Evolutionary conservation across 495 filamentous ascomycete species (phyloP).

Genomic region (Cercophora samala): DNA sequence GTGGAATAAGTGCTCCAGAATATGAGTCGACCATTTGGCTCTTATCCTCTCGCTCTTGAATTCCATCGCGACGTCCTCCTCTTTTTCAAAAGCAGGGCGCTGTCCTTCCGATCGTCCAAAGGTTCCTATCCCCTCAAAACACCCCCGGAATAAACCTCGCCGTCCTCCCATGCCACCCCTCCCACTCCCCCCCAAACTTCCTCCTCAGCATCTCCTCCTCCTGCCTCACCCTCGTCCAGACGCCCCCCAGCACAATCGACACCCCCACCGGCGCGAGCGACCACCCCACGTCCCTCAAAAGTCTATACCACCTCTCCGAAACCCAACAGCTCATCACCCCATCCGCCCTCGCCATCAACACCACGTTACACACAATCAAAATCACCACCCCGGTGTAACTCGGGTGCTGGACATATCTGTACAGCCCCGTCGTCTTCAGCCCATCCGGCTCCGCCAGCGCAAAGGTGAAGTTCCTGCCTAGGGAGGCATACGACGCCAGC

Average conservation of each 20-base stretch:
- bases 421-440: conserved; percentile 44
- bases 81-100: too few species aligned
- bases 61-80: too few species aligned
- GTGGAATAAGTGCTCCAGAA: too few species aligned
- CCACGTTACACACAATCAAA: conserved; percentile 21
- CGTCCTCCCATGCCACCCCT: conserved; percentile 40
- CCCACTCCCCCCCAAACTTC: conserved; percentile 45
- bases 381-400: conserved; percentile 41
- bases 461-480: conserved; percentile 51
- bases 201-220: conserved; percentile 45
- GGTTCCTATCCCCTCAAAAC: conserved; percentile 18
- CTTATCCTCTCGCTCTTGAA: too few species aligned
- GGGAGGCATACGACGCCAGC: conserved; percentile 34
- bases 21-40: too few species aligned
- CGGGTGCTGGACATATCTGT: conserved; percentile 48
- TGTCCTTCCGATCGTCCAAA: too few species aligned
- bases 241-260: not conserved
- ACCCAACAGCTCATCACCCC: conserved; percentile 39
- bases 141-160: conserved; percentile 32
- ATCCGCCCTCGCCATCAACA: conserved; percentile 21
- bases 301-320: conserved; percentile 27
- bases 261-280: conserved; percentile 14
- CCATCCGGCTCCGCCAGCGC: conserved; percentile 42
- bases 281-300: conserved; percentile 14
- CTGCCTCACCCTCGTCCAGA: conserved; percentile 31